A percentile compares a stretch with the other conserved stretches of the same genome.
These are phyloP conservation scores for Hyphopichia buzzinii DNA, from an alignment of 1,139 yeast species.

Conservation along the genomic window DNA sequence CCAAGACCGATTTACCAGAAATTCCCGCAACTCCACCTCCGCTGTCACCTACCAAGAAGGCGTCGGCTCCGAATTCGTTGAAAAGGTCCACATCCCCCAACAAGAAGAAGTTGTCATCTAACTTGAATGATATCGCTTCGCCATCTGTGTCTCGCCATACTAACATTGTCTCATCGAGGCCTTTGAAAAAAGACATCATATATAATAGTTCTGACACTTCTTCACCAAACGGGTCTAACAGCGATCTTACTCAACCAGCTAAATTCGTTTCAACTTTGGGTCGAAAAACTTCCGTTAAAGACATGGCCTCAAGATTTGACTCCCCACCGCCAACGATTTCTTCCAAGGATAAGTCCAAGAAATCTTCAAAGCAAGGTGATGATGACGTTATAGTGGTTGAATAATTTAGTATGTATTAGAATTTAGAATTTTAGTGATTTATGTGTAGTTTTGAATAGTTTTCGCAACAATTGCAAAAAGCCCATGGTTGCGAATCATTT, in stretches of 20 bases:
- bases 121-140: conserved; percentile 17
- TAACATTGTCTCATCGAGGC: conserved; percentile 26
- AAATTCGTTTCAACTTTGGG: conserved; percentile 27
- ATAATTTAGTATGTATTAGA: background rate
- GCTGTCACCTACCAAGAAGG: conserved; percentile 14
- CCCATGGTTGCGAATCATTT: no score
- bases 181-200: conserved; percentile 29
- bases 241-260: conserved; percentile 26
- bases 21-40: conserved; percentile 16
- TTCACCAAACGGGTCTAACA: conserved; percentile 13
- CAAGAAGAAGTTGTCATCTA: conserved; percentile 32
- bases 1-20: conserved; percentile 3
- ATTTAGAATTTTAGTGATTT: no score
- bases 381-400: conserved; percentile 5
- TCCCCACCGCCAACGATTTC: conserved; percentile 13
- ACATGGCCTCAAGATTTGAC: conserved; percentile 32
- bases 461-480: no score
- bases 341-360: conserved; percentile 1
- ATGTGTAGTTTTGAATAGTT: no score
- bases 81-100: conserved; percentile 42
- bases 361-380: background rate
- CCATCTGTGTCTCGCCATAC: background rate
- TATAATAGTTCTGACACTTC: conserved; percentile 10
- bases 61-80: conserved; percentile 21
- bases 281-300: conserved; percentile 36